Conservation (phyloP, 2,329 filamentous ascomycete species). For the Botrytis byssoidea region DNA sequence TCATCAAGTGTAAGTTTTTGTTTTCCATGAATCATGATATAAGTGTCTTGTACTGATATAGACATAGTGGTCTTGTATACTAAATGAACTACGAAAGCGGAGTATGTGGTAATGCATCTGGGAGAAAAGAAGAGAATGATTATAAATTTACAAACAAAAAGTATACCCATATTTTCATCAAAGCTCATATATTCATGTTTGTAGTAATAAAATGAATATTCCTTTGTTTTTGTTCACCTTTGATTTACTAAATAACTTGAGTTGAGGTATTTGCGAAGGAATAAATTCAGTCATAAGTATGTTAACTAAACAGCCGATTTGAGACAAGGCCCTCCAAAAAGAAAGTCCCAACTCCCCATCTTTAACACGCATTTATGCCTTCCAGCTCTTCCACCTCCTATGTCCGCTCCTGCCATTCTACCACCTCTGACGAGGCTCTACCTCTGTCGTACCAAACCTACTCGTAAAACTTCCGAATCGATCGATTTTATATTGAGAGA, state of each 20-base stretch:
- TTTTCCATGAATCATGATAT: not conserved
- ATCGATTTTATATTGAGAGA: not conserved
- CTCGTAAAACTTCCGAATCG: not conserved
- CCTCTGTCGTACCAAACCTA: not conserved
- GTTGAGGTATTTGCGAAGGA: not conserved
- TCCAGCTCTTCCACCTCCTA: not conserved
- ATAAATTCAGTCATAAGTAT: not conserved
- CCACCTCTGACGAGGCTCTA: not conserved
- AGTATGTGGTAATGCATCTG: slow-evolving; percentile 11
- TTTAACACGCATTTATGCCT: not conserved
- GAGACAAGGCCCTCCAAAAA: not conserved
- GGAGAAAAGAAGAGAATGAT: slow-evolving; percentile 3
- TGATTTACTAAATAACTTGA: not conserved
- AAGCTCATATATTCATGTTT: not conserved
- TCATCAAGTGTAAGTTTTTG: slow-evolving; percentile 39
- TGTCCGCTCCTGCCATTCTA: not conserved
- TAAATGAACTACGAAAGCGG: not conserved
- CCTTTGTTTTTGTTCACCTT: not conserved
- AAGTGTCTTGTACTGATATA: not conserved
- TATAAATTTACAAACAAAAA: slow-evolving; percentile 13
- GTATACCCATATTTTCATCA: slow-evolving; percentile 17
- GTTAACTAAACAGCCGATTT: not conserved
- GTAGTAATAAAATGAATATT: slow-evolving; percentile 9
- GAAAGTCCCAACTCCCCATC: not conserved
- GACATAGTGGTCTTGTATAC: slow-evolving; percentile 22